Evolutionary conservation across 352 stramenopile species (phyloP).

Genomic region (Pilasporangium apinafurcum): DNA sequence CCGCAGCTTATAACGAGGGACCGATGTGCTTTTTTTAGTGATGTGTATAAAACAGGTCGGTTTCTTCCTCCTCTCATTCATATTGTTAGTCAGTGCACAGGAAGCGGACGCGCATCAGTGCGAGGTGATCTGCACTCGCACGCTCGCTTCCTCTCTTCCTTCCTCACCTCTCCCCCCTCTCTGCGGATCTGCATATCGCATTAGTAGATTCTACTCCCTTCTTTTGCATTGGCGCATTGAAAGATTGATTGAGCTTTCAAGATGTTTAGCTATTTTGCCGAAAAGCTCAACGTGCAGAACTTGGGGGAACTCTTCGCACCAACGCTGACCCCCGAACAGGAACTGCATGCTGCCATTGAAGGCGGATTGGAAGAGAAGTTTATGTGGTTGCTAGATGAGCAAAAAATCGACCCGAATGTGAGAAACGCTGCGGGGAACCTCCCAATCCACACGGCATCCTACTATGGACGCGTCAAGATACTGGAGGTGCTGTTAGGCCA

Average conservation of each 20-base stretch:
- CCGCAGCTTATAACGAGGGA: too few species aligned
- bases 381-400: conserved; percentile 57
- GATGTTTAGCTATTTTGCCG: conserved; percentile 87
- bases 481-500: conserved; percentile 65
- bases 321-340: conserved; percentile 81
- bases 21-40: too few species aligned
- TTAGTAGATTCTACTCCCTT: too few species aligned
- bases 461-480: conserved; percentile 70
- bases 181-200: too few species aligned
- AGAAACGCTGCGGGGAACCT: conserved; percentile 70
- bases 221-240: too few species aligned
- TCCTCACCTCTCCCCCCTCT: too few species aligned
- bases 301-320: conserved; percentile 83
- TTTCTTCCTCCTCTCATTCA: too few species aligned
- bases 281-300: conserved; percentile 89
- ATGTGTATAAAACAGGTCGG: too few species aligned
- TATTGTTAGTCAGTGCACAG: too few species aligned
- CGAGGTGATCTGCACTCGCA: too few species aligned
- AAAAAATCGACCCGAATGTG: conserved; percentile 58
- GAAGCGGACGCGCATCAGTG: too few species aligned
- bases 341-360: conserved; percentile 77
- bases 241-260: conserved; percentile 1
- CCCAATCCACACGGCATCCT: conserved; percentile 81
- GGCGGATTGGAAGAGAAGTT: conserved; percentile 72
- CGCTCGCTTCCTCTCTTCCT: too few species aligned